Evolutionary conservation across 345 rosid species (phyloP).

Genomic region (Viola odorata): DNA sequence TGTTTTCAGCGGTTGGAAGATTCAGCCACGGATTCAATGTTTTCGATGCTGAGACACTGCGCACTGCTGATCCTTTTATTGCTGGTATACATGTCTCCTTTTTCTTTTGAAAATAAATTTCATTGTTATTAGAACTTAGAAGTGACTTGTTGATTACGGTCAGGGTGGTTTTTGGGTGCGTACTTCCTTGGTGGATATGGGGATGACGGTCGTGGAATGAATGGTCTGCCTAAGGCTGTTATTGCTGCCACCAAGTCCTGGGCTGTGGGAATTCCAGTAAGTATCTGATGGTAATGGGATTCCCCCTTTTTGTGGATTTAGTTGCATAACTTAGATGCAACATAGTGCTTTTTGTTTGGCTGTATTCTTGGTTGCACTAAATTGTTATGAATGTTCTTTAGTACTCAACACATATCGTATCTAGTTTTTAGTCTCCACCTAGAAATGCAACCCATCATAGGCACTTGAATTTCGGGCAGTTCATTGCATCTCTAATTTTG

Average conservation of each 20-base stretch:
- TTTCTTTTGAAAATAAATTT: neutral
- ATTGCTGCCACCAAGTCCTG: conserved; percentile 79
- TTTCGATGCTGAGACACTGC: conserved; percentile 59
- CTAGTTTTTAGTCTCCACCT: no score
- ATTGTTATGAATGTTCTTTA: no score
- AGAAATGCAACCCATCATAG: no score
- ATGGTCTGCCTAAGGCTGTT: conserved; percentile 62
- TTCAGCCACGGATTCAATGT: conserved; percentile 77
- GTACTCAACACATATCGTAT: no score
- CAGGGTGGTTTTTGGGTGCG: conserved; percentile 93
- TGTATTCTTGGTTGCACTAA: no score
- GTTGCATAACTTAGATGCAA: no score
- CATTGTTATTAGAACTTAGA: no score
- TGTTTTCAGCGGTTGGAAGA: conserved; percentile 86
- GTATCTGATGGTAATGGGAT: no score
- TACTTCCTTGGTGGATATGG: conserved; percentile 86
- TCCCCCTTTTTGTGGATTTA: no score
- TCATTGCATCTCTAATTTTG: no score
- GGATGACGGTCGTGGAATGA: conserved; percentile 81
- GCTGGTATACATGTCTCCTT: conserved; percentile 42
- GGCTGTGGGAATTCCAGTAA: conserved; percentile 78
- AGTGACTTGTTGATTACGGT: conserved; percentile 8
- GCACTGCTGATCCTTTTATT: conserved; percentile 87
- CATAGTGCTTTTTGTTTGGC: no score
- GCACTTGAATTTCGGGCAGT: no score